Evolutionary conservation across 768 basidiomycete genomes (phyloP).

Genomic region (Kwoniella pini): DNA sequence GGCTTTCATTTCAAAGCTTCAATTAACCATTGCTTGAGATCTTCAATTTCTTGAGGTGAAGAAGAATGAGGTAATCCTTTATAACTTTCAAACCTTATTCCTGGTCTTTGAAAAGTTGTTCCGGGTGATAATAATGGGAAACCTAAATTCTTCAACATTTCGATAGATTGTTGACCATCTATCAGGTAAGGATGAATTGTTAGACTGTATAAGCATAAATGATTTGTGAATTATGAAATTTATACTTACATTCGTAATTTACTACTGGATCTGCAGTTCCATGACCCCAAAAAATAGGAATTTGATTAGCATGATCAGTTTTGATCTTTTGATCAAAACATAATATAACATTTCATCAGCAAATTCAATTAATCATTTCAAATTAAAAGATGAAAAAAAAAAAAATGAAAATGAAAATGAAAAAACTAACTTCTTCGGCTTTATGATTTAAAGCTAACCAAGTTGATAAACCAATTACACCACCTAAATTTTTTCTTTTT

Average conservation of each 20-base stretch:
- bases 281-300: constrained; percentile 85
- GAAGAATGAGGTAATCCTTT: constrained; percentile 69
- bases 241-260: constrained; percentile 57
- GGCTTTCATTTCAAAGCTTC: constrained; percentile 47
- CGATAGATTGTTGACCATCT: constrained; percentile 61
- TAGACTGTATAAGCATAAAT: neutral
- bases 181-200: neutral
- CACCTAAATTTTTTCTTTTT: constrained; percentile 69
- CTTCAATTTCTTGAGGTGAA: constrained; percentile 65
- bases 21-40: constrained; percentile 71
- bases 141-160: constrained; percentile 63
- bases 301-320: constrained; percentile 62
- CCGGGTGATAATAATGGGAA: constrained; percentile 52
- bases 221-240: neutral
- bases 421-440: constrained; percentile 57
- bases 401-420: neutral
- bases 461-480: constrained; percentile 71
- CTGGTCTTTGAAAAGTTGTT: constrained; percentile 55
- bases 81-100: constrained; percentile 70
- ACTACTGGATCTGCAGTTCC: constrained; percentile 77
- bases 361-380: too few species aligned
- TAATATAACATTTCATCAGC: neutral
- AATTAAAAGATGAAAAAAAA: too few species aligned
- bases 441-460: constrained; percentile 72
- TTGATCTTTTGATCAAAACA: constrained; percentile 60